Base-by-base conservation (phyloP, 1,139 yeast genomes). In the Candida tropicalis region DNA sequence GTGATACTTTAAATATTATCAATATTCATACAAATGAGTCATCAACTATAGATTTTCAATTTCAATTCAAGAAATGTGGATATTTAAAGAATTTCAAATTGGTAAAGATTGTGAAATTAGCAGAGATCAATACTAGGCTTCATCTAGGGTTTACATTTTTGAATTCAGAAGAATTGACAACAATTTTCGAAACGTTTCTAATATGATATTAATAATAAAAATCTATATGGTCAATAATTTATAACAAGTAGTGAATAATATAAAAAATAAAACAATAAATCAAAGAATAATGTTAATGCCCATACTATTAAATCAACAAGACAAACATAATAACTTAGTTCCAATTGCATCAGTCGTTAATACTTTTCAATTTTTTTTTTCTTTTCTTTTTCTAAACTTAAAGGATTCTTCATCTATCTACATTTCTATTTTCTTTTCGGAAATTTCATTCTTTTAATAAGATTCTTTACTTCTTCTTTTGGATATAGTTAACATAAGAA, bases 401-500 rank as follows among this genome's bases (percentile, higher is more conserved):
- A 3, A 13, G 12, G 13, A 8, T 12, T 12, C 8, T 27, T 12
- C 15, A 5, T 20, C 26, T 23, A 17, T 35, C 27, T 25, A 11
- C n/a, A n/a, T n/a, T n/a, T 22, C 16, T 29, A 5, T 28, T 16
- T 29, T n/a, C 10, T 13, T 22, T 15, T 32, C 9, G 10, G 12
- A 17, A 11, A 15, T 12, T 22, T 26, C 23, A 9, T 13, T 35
- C 5, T 35, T 16, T 16, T 35, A 16, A 12, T 6, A n/a, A 36
- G 12, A 16, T 15, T n/a, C n/a, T n/a, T 20, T 38, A 24, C 23
- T 29, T 24, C 29, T 36, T 52, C 39, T 65, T 66, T 47, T 68
- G 68, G 47, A 77, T 72, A 54, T 74, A 81, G 55, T 72, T 72
- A 50, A 66, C 59, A 59, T 82, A 81, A 38, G 81, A 74, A 39